Conservation (phyloP, 306 rosid species). For the Albizia julibrissin region DNA sequence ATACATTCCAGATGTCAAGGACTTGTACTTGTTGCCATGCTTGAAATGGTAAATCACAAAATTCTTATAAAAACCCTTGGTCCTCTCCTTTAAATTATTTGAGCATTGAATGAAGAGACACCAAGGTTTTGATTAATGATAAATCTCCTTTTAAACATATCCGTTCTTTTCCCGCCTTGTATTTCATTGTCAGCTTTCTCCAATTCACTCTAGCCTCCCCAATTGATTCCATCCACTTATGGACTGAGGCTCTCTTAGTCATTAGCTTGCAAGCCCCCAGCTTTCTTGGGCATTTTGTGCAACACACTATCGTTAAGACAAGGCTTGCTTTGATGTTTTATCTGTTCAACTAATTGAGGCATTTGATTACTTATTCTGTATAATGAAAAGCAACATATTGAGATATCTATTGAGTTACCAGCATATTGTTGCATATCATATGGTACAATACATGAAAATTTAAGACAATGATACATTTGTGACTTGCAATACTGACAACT, state of each 20-base stretch:
- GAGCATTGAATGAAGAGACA: neutral
- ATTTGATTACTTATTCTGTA: neutral
- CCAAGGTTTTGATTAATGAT: neutral
- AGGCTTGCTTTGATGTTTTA: neutral
- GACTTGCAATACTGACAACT: neutral
- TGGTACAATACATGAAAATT: neutral
- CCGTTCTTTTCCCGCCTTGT: neutral
- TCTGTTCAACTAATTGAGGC: neutral
- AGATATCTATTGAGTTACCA: neutral
- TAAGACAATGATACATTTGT: neutral
- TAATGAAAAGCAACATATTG: neutral
- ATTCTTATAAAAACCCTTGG: neutral
- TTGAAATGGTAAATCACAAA: neutral
- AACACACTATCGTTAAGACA: neutral
- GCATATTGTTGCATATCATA: neutral
- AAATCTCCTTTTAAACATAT: neutral
- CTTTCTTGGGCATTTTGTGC: neutral
- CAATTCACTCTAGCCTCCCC: neutral
- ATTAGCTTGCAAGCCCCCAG: neutral
- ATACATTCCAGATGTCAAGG: neutral
- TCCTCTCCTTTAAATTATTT: neutral
- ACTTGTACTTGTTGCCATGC: neutral
- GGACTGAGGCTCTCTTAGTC: neutral
- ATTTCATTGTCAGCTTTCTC: neutral
- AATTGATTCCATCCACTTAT: neutral